These are phyloP conservation scores for Pterulicium gracile DNA, from an alignment of 1,284 basidiomycete genomes.

Conservation along the genomic window DNA sequence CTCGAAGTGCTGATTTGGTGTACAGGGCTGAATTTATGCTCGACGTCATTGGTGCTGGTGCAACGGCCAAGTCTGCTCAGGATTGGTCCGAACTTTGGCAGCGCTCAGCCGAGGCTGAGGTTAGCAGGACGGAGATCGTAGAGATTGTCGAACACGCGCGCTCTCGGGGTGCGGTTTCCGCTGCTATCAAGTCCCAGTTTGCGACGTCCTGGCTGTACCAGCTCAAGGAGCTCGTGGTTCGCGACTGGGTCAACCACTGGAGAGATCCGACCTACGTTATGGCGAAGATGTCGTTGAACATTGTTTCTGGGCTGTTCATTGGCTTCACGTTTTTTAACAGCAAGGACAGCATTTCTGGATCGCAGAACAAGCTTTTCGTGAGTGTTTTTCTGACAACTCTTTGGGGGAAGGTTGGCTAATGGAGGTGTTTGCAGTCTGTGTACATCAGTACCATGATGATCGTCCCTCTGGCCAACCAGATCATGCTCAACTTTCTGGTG, in stretches of 20 bases:
- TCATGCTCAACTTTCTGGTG: constrained; percentile 34
- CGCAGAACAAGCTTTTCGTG: constrained; percentile 76
- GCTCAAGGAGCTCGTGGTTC: neutral
- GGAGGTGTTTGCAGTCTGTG: constrained; percentile 23
- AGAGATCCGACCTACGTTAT: neutral
- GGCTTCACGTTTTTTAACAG: constrained; percentile 42
- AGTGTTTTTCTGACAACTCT: constrained; percentile 10
- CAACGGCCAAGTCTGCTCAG: constrained; percentile 24
- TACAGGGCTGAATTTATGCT: constrained; percentile 14
- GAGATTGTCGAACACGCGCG: constrained; percentile 19
- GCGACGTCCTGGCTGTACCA: neutral
- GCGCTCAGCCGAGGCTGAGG: constrained; percentile 20
- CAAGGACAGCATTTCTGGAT: constrained; percentile 55
- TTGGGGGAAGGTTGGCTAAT: constrained; percentile 26
- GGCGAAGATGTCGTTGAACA: constrained; percentile 33
- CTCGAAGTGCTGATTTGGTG: neutral
- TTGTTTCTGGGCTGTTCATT: constrained; percentile 17
- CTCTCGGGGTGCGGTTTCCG: constrained; percentile 11
- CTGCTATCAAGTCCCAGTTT: neutral
- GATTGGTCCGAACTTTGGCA: constrained; percentile 37
- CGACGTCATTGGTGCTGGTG: constrained; percentile 25
- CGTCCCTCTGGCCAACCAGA: constrained; percentile 35
- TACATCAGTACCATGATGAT: neutral
- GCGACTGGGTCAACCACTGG: neutral
- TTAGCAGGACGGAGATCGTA: constrained; percentile 15